phyloP scores from a whole-genome alignment of 2,329 filamentous ascomycete genomes.

The Phaeosphaeriaceae sp. region DNA sequence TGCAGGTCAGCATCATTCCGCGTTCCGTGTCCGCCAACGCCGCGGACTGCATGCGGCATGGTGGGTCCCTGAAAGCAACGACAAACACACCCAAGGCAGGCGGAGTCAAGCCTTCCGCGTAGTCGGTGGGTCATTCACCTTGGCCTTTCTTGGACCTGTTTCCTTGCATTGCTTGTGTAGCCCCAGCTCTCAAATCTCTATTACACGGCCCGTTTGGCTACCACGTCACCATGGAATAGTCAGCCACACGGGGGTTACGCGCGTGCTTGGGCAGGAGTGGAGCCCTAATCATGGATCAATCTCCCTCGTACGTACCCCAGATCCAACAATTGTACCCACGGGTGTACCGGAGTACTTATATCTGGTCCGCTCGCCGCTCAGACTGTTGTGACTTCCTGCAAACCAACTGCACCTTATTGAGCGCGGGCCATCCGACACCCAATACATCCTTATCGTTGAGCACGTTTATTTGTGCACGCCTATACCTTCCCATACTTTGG shows the following conservation, averaged over 20 bases:
- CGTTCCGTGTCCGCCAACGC: conserved; percentile 20
- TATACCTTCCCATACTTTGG: conserved; percentile 12
- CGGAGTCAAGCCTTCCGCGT: conserved; percentile 37
- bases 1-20: conserved; percentile 21
- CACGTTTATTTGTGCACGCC: conserved; percentile 14
- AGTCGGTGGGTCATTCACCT: conserved; percentile 31
- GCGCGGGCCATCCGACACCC: conserved; percentile 23
- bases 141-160: conserved; percentile 43
- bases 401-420: conserved; percentile 21
- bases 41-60: conserved; percentile 32
- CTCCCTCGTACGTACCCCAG: conserved; percentile 23
- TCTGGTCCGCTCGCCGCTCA: conserved; percentile 14
- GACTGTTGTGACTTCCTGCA: conserved; percentile 7
- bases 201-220: conserved; percentile 40
- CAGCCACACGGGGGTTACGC: conserved; percentile 34
- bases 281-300: conserved; percentile 26
- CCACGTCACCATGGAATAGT: conserved; percentile 42
- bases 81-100: conserved; percentile 34
- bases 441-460: conserved; percentile 21
- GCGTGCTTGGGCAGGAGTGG: conserved; percentile 36
- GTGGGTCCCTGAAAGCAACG: conserved; percentile 26
- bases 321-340: conserved; percentile 19
- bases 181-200: conserved; percentile 33
- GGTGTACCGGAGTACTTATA: conserved; percentile 29
- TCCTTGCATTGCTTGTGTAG: conserved; percentile 48